These are phyloP conservation scores for Saksenaea vasiformis DNA, from an alignment of 371 early-diverging fungal species.

Conservation along the genomic window DNA sequence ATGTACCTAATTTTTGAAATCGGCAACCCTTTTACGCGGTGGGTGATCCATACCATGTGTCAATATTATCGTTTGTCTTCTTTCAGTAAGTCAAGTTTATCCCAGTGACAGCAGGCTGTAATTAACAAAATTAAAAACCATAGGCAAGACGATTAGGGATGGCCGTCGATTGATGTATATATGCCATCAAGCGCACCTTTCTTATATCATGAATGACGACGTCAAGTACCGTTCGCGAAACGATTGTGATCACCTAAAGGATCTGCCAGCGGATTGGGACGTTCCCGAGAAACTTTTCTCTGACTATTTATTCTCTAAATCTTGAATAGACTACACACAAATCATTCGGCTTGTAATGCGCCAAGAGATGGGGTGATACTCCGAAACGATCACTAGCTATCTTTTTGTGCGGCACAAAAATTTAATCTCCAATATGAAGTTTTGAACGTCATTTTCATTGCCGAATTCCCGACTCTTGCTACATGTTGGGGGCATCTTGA, in stretches of 20 bases:
- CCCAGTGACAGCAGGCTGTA: neutral
- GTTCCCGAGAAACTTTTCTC: constrained; percentile 30
- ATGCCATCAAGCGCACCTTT: constrained; percentile 25
- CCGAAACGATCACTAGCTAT: too few relatives aligned
- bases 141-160: constrained; percentile 21
- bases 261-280: constrained; percentile 9
- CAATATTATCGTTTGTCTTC: constrained; percentile 32
- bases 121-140: neutral
- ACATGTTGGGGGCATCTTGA: too few relatives aligned
- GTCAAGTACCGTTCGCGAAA: neutral
- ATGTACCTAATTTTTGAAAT: constrained; percentile 24
- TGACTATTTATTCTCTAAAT: constrained; percentile 27
- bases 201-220: constrained; percentile 15
- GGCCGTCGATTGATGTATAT: constrained; percentile 26
- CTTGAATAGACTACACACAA: neutral
- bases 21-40: constrained; percentile 31
- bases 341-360: too few relatives aligned
- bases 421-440: too few relatives aligned
- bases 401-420: too few relatives aligned
- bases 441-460: too few relatives aligned
- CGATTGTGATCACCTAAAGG: constrained; percentile 9
- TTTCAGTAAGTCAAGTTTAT: constrained; percentile 24
- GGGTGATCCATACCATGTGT: constrained; percentile 30
- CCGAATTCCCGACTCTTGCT: too few relatives aligned
- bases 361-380: too few relatives aligned